Evolutionary conservation across 1,284 basidiomycete genomes (phyloP).

Genomic region (Apiotrichum montevideense): DNA sequence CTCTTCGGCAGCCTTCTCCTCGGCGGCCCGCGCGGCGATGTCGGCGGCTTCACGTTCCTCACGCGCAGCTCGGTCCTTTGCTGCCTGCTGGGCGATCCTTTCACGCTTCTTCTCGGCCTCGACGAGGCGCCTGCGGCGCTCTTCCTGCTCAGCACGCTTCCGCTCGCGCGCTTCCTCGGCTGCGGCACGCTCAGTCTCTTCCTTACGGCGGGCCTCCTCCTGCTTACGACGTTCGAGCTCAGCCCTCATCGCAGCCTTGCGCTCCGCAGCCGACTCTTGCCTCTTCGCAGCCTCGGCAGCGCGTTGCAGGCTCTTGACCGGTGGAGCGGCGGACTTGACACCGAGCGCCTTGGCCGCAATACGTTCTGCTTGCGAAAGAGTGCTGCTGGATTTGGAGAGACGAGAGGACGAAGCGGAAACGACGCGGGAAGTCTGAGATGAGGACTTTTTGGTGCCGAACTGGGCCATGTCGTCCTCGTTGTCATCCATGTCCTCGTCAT

Average conservation of each 20-base stretch:
- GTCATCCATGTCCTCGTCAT: slow-evolving; percentile 1
- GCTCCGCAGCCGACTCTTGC: slow-evolving; percentile 81
- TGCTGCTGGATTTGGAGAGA: background rate
- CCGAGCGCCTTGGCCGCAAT: slow-evolving; percentile 43
- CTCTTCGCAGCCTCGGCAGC: slow-evolving; percentile 83
- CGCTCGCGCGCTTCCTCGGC: slow-evolving; percentile 52
- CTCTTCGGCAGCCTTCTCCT: slow-evolving; percentile 31
- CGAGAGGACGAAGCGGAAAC: slow-evolving; percentile 2
- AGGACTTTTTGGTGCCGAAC: background rate
- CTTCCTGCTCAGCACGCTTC: slow-evolving; percentile 56
- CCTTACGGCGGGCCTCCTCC: slow-evolving; percentile 64
- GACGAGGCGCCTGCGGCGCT: slow-evolving; percentile 52
- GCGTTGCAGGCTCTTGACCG: slow-evolving; percentile 71
- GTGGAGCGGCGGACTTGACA: slow-evolving; percentile 43
- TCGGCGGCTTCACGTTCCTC: slow-evolving; percentile 30
- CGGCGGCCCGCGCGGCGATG: slow-evolving; percentile 5
- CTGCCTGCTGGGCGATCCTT: slow-evolving; percentile 29
- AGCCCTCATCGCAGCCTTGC: slow-evolving; percentile 64
- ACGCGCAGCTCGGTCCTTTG: slow-evolving; percentile 34
- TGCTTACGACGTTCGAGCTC: slow-evolving; percentile 73
- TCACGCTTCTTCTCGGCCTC: slow-evolving; percentile 42
- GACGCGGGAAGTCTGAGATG: background rate
- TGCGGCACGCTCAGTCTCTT: slow-evolving; percentile 61
- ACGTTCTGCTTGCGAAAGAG: slow-evolving; percentile 31
- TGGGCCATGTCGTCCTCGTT: background rate